Evolutionary conservation across 371 early-diverging fungal genomes (phyloP), one percentile per base, ranked within the genome.

Genomic region (Mortierella sp.): DNA sequence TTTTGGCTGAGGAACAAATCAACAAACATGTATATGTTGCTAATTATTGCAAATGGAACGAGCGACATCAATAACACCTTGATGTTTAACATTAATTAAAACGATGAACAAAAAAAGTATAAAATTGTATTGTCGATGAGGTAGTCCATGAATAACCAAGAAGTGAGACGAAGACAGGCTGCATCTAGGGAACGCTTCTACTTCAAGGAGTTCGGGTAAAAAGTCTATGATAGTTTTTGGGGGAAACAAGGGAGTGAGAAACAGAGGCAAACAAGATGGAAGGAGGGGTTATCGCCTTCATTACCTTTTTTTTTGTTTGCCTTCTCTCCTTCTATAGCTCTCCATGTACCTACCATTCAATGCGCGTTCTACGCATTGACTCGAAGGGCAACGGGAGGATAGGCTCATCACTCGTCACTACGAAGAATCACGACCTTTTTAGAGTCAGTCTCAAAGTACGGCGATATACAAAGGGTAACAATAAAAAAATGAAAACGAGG

Each of bases 291-390:
- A 40, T 3, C 45, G 3, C 12, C 5, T 17, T 45, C 45, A 45
- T 45, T 17, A 17, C 45, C 45, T 17, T 45, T 5, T n/a, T 12
- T 45, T 45, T 5, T 45, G 3, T 53, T 28, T 28, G 12, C 51
- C 3, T 5, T 51, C 51, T 51, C 51, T 51, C 51, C 51, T 51
- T 51, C 51, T 29, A 2, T 17, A 28, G n/a, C n/a, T 49, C 40
- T 40, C 0, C 15, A 4, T 40, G 15, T 10, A 10, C n/a, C 28
- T 28, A 53, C 28, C 10, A 23, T 53, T 23, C 53, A 53, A 53
- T 28, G 28, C 53, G 51, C 51, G 45, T 51, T 51, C n/a, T 51
- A 51, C 51, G 53, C 28, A 23, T 26, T 53, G 53, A 53, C 53
- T 10, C 8, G 53, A 53, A 53, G 53, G 28, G 53, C 28, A 28